These are phyloP conservation scores for Trichoderma polysporum DNA, from an alignment of 2,329 filamentous ascomycete genomes.

Conservation along the genomic window DNA sequence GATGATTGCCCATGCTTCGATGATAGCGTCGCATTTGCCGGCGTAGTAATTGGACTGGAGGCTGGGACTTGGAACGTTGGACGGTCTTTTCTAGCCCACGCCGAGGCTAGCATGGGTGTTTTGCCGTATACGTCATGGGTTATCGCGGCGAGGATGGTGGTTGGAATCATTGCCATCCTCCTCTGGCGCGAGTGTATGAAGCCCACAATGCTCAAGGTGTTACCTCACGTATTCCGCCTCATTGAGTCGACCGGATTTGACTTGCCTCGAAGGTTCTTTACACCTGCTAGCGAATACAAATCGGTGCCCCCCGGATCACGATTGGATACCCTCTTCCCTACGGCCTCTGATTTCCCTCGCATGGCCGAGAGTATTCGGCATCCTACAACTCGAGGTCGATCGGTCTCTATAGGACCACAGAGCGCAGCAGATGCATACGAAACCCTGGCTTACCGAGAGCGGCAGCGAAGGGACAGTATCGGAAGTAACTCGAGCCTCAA, in stretches of 20 bases:
- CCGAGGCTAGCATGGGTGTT: constrained; percentile 62
- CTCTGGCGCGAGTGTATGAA: constrained; percentile 90
- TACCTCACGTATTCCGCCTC: constrained; percentile 85
- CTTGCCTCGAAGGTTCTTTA: constrained; percentile 87
- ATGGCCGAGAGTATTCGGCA: constrained; percentile 81
- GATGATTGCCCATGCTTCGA: constrained; percentile 98
- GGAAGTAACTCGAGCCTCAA: constrained; percentile 50
- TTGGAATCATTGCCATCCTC: constrained; percentile 83
- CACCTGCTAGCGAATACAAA: constrained; percentile 85
- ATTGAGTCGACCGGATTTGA: constrained; percentile 77
- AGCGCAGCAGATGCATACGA: constrained; percentile 97
- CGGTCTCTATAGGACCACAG: constrained; percentile 89
- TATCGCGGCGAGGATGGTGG: constrained; percentile 65
- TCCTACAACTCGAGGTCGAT: constrained; percentile 66
- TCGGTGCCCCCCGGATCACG: constrained; percentile 68
- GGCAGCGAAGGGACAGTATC: constrained; percentile 55
- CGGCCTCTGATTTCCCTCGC: constrained; percentile 80
- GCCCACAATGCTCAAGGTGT: constrained; percentile 69
- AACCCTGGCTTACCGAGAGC: constrained; percentile 84
- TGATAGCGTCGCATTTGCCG: constrained; percentile 90
- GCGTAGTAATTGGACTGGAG: constrained; percentile 82
- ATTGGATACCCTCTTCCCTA: constrained; percentile 83
- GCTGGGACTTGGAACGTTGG: constrained; percentile 81
- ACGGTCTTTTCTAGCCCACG: constrained; percentile 48
- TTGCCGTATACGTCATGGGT: constrained; percentile 64